Percentiles rank a stretch among this genome's conserved stretches.
phyloP scores from a whole-genome alignment of 495 filamentous ascomycete genomes.

The Cryomyces minteri region DNA sequence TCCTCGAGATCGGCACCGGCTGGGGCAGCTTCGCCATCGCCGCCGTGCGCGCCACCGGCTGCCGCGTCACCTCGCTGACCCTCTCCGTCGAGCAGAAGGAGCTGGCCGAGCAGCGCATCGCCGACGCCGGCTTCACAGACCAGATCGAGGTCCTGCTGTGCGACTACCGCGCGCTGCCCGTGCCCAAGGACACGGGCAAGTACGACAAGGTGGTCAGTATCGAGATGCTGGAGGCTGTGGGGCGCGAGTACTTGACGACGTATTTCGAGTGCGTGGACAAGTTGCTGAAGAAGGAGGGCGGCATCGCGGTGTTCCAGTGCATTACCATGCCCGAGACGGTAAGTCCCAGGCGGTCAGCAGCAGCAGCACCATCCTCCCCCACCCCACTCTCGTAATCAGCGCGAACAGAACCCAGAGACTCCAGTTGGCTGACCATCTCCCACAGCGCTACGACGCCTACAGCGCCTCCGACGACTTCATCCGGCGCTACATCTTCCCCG shows the following conservation, averaged over 20 bases:
- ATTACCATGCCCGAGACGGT: slow-evolving; percentile 54
- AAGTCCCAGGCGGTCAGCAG: slow-evolving; percentile 1
- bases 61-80: slow-evolving; percentile 12
- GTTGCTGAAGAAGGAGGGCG: slow-evolving; percentile 41
- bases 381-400: not conserved
- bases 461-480: slow-evolving; percentile 38
- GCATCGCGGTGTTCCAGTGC: slow-evolving; percentile 53
- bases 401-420: not conserved
- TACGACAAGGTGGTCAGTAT: slow-evolving; percentile 56
- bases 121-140: slow-evolving; percentile 8
- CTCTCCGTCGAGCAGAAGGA: slow-evolving; percentile 12
- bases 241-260: slow-evolving; percentile 38
- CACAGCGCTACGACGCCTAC: slow-evolving; percentile 22
- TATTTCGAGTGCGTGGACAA: slow-evolving; percentile 32
- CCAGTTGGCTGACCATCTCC: not conserved
- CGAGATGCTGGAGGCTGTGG: slow-evolving; percentile 64
- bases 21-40: slow-evolving; percentile 16
- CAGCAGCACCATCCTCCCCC: not conserved
- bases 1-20: slow-evolving; percentile 15
- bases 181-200: slow-evolving; percentile 5
- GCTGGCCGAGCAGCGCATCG: slow-evolving; percentile 13
- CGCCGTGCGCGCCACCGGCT: slow-evolving; percentile 12
- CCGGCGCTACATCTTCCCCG: slow-evolving; percentile 56
- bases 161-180: slow-evolving; percentile 11
- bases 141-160: slow-evolving; percentile 14